Percentiles rank a stretch among this genome's conserved stretches.
Conservation (phyloP, 129 eudicot species). For the Kitagawia praeruptora region DNA sequence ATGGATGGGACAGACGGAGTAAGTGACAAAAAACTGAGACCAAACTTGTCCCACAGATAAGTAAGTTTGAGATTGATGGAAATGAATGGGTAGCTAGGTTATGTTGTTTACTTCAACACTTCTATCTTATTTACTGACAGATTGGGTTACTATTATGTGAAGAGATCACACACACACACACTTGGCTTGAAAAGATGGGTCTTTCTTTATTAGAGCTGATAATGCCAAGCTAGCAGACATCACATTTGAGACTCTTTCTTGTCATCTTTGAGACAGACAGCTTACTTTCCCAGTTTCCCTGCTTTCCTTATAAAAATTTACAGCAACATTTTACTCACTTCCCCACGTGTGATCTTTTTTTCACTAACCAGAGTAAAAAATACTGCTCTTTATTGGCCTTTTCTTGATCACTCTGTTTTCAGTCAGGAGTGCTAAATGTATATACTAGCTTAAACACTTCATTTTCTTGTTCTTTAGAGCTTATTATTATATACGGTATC, state of each 20-base stretch:
- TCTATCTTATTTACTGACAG: not conserved
- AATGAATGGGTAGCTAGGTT: not conserved
- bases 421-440: not conserved
- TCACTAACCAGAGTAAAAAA: not conserved
- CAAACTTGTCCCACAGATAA: not conserved
- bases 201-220: not conserved
- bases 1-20: too few relatives aligned
- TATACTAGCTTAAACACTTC: not conserved
- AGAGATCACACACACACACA: not conserved
- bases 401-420: not conserved
- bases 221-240: constrained; percentile 17
- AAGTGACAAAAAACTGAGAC: not conserved
- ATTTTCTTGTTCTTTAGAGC: not conserved
- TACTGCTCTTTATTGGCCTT: not conserved
- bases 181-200: constrained; percentile 3
- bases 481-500: not conserved
- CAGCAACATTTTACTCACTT: constrained; percentile 9
- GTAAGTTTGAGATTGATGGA: constrained; percentile 4
- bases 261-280: constrained; percentile 21
- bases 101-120: constrained; percentile 1
- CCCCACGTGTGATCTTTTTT: constrained; percentile 14
- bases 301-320: not conserved
- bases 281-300: constrained; percentile 14
- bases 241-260: constrained; percentile 10
- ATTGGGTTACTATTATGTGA: constrained; percentile 1